Percentiles rank a stretch among this genome's conserved stretches.
Evolutionary conservation across 2,329 filamentous ascomycete genomes (phyloP).

Genomic region (Pseudocercospora pini-densiflorae): DNA sequence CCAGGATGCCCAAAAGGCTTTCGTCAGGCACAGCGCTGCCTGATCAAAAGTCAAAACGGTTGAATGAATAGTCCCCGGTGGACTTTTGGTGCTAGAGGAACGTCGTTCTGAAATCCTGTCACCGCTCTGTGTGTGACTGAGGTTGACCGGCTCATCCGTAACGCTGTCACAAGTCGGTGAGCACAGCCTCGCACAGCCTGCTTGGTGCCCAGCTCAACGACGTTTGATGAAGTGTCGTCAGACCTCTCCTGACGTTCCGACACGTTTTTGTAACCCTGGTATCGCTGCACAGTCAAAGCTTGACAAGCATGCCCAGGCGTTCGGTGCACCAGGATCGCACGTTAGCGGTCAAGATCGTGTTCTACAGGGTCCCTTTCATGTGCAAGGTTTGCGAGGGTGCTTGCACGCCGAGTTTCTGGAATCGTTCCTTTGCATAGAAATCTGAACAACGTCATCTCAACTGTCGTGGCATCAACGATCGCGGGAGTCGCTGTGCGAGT

Average conservation of each 20-base stretch:
- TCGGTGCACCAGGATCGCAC: neutral
- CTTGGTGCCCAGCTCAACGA: neutral
- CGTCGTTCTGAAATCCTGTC: too few species aligned
- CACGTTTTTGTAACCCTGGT: neutral
- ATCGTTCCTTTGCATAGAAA: neutral
- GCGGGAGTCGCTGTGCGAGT: neutral
- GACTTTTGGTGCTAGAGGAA: too few species aligned
- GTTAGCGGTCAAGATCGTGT: neutral
- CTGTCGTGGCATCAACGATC: neutral
- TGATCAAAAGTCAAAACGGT: too few species aligned
- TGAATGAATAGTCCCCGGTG: too few species aligned
- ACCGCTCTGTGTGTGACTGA: neutral
- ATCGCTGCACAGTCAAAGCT: neutral
- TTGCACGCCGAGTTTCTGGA: neutral
- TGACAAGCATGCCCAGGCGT: constrained; percentile 1
- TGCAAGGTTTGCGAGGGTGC: neutral
- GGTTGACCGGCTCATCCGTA: neutral
- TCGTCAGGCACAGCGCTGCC: too few species aligned
- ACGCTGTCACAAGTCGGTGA: neutral
- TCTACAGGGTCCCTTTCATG: neutral
- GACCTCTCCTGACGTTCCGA: constrained; percentile 1
- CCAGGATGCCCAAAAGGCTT: too few species aligned
- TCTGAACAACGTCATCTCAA: neutral
- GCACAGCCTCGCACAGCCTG: neutral
- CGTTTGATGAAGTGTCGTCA: constrained; percentile 6